phyloP scores from a whole-genome alignment of 192 early-diverging fungal genomes.

The Spinellus fusiger region DNA sequence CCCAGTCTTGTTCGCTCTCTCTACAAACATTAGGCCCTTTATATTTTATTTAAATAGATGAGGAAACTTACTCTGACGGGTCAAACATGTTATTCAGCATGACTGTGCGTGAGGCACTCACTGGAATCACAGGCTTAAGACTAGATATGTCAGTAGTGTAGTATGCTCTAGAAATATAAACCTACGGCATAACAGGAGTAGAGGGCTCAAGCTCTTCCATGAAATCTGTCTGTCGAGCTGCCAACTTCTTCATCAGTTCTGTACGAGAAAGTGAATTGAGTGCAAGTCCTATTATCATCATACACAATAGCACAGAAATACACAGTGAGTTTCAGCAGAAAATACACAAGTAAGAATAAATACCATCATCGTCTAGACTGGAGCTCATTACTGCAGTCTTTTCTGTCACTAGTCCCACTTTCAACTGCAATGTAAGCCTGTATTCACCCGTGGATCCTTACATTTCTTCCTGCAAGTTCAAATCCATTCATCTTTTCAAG shows the following conservation, averaged over 20 bases:
- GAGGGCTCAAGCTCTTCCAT: slow-evolving; percentile 34
- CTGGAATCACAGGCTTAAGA: slow-evolving; percentile 40
- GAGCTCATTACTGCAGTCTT: slow-evolving; percentile 38
- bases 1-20: slow-evolving; percentile 81
- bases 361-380: slow-evolving; percentile 47
- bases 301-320: not conserved
- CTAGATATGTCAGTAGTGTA: slow-evolving; percentile 11
- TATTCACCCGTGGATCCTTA: slow-evolving; percentile 23
- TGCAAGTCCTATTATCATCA: slow-evolving; percentile 55
- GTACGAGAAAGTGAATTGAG: slow-evolving; percentile 64
- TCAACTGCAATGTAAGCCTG: slow-evolving; percentile 45
- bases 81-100: slow-evolving; percentile 87
- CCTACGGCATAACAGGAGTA: slow-evolving; percentile 14
- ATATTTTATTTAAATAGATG: not conserved
- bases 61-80: slow-evolving; percentile 62
- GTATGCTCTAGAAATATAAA: not conserved
- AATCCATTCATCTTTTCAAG: slow-evolving; percentile 80
- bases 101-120: slow-evolving; percentile 54
- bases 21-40: too few species aligned
- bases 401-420: slow-evolving; percentile 70
- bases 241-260: slow-evolving; percentile 79
- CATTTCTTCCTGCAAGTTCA: slow-evolving; percentile 67
- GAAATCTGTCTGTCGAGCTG: slow-evolving; percentile 45
- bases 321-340: not conserved
- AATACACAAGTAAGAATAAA: not conserved